These are phyloP conservation scores for Didymella glomerata DNA, from an alignment of 2,329 filamentous ascomycete species.

Conservation along the genomic window DNA sequence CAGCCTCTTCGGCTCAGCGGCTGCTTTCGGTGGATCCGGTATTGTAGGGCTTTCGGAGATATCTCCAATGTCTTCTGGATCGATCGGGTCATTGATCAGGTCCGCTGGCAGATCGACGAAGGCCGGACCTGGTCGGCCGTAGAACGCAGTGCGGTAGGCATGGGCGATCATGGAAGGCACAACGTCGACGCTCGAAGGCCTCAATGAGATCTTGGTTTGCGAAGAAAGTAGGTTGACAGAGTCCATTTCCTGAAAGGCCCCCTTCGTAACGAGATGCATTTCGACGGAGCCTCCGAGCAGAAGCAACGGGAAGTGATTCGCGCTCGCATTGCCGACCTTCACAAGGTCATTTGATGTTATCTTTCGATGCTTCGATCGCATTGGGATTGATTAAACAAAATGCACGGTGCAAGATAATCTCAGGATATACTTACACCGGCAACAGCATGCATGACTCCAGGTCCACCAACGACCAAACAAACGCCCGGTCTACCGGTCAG, in stretches of 20 bases:
- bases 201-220: slow-evolving; percentile 57
- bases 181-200: slow-evolving; percentile 55
- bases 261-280: slow-evolving; percentile 61
- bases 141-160: slow-evolving; percentile 63
- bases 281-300: slow-evolving; percentile 64
- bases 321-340: slow-evolving; percentile 56
- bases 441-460: slow-evolving; percentile 66
- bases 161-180: slow-evolving; percentile 59
- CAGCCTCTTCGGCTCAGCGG: slow-evolving; percentile 57
- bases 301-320: slow-evolving; percentile 65
- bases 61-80: slow-evolving; percentile 16
- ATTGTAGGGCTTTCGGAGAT: slow-evolving; percentile 10
- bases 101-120: slow-evolving; percentile 66
- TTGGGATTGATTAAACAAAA: neutral
- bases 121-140: slow-evolving; percentile 61
- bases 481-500: slow-evolving; percentile 65
- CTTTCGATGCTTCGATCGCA: neutral
- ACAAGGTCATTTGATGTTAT: neutral
- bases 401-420: neutral
- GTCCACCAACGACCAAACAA: slow-evolving; percentile 67
- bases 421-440: slow-evolving; percentile 56
- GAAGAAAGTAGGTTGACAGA: slow-evolving; percentile 62
- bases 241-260: slow-evolving; percentile 67
- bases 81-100: slow-evolving; percentile 55
- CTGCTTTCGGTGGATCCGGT: slow-evolving; percentile 20